Base-by-base conservation (phyloP, 768 basidiomycete genomes). In the Naganishia friedmannii region DNA sequence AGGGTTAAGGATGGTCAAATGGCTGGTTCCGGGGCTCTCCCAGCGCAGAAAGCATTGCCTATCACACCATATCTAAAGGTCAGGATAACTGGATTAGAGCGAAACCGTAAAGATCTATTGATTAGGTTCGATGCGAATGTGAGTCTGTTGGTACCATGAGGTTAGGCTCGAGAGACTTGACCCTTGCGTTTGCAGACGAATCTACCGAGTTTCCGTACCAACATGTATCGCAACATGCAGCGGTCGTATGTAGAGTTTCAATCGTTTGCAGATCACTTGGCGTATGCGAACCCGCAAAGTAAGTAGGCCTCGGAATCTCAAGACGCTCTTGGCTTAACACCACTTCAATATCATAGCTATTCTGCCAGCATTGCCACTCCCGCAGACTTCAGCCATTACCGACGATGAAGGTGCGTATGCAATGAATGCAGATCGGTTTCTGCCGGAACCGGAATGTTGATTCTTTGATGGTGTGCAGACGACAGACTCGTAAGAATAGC, bases 41-140 rank as follows among this genome's bases (percentile, higher is more conserved):
- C 29, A 53, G 46, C n/a, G n/a, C 45, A 34, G 29, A 51, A n/a
- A 37, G 32, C 42, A 29, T 19, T 29, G 5, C 45, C 45, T 1
- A 29, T 28, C 17, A 28, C 42, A 3, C 42, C 69, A 12, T 70
- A 39, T 31, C 84, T 99, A 70, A 85, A 92, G 77, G 91, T 95
- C 56, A 85, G 92, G 77, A 90, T 99, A 72, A 90, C 91, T 21
- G 90, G 89, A 17, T 80, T 99, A 77, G 96, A 99, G 82, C 86
- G 96, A 82, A 97, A 98, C 84, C 85, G 93, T 81, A 86, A 94
- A 76, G 96, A 99, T 77, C 89, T 96, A 72, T 86, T 97, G 78
- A 85, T 99, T 78, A 89, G 92, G 78, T 87, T 99, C 72, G 96
- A 99, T 81, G 93, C 93, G 19, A 92, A 95, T 86, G 95, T 94